Evolutionary conservation across 2,329 filamentous ascomycete species (phyloP).

Genomic region (Ophiostoma australiae): DNA sequence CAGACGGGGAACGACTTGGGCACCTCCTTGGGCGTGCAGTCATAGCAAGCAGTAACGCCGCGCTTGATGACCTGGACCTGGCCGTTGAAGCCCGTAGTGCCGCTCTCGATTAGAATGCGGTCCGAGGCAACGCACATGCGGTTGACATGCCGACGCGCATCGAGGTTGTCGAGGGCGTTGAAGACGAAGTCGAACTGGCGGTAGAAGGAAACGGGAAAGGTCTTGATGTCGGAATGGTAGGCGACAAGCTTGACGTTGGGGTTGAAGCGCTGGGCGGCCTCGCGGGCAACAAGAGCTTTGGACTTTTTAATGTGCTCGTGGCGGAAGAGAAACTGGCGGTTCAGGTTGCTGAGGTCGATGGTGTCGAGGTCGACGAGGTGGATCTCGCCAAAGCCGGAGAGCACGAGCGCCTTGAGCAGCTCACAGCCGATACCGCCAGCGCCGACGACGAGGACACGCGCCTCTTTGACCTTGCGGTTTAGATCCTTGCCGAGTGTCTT

Average conservation of each 20-base stretch:
- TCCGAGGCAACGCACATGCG: conserved; percentile 92
- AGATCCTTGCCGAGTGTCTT: conserved; percentile 1
- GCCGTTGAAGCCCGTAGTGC: conserved; percentile 95
- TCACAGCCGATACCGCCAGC: conserved; percentile 97
- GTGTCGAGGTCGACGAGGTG: conserved; percentile 97
- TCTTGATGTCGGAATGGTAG: conserved; percentile 93
- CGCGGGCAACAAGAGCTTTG: conserved; percentile 71
- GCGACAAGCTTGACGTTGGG: conserved; percentile 80
- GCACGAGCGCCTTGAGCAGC: conserved; percentile 90
- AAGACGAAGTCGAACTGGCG: conserved; percentile 78
- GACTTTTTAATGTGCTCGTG: conserved; percentile 97
- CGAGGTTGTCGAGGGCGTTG: conserved; percentile 94
- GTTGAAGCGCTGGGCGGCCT: conserved; percentile 86
- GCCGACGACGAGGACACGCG: conserved; percentile 86
- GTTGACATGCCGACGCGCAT: conserved; percentile 91
- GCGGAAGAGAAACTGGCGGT: conserved; percentile 94
- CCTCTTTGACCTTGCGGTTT: conserved; percentile 14
- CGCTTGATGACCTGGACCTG: conserved; percentile 97
- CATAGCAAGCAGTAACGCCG: conserved; percentile 89
- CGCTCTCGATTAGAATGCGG: conserved; percentile 89
- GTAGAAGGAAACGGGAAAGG: conserved; percentile 89
- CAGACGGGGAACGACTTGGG: conserved; percentile 94
- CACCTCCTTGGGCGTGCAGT: conserved; percentile 82
- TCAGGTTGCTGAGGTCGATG: conserved; percentile 95
- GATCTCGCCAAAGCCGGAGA: conserved; percentile 86